phyloP scores from a whole-genome alignment of 78 protist species.

The Emiliania huxleyi region DNA sequence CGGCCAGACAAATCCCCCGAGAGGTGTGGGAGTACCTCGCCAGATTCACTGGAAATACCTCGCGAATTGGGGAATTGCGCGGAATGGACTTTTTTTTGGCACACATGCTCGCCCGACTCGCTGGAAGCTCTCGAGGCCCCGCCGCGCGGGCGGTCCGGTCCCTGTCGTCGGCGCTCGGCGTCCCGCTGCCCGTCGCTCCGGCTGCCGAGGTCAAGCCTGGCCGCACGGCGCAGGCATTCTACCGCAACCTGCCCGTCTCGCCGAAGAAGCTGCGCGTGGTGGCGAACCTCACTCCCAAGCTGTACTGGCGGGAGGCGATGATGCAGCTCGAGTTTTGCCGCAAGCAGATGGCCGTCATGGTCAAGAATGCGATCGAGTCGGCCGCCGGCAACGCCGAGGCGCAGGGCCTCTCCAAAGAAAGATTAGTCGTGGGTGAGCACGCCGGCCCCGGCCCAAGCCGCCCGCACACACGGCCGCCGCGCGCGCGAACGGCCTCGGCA shows the following conservation, averaged over 20 bases:
- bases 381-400: not conserved
- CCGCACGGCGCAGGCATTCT: no score
- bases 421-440: not conserved
- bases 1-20: no score
- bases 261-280: not conserved
- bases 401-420: not conserved
- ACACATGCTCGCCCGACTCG: no score
- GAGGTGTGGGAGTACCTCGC: no score
- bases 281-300: not conserved
- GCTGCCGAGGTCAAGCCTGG: no score
- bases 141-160: no score
- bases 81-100: no score
- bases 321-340: not conserved
- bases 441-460: not conserved
- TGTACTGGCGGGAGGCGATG: constrained; percentile 16
- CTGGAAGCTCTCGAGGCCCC: no score
- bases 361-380: not conserved
- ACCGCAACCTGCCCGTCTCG: not conserved
- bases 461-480: not conserved
- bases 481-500: not conserved
- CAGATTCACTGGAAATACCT: no score
- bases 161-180: no score
- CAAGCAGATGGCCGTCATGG: not conserved
- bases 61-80: no score
- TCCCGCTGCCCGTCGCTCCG: no score